phyloP scores from a whole-genome alignment of 352 stramenopile species.

The Globisporangium echinulatum region DNA sequence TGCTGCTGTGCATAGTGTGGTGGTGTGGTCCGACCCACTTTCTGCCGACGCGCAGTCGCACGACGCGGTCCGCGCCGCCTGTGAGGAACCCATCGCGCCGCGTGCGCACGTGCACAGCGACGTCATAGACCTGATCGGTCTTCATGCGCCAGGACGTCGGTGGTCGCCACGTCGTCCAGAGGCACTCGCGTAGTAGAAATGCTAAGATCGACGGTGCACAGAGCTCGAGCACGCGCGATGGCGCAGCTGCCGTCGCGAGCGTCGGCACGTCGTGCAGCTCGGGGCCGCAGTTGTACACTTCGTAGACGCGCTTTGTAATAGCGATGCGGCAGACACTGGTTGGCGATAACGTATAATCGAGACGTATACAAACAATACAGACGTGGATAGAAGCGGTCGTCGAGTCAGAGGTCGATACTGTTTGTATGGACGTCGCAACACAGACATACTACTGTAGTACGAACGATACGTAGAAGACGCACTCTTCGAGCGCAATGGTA shows the following conservation, averaged over 20 bases:
- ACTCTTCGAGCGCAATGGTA: conserved; percentile 43
- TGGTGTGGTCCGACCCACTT: conserved; percentile 70
- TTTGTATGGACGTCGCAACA: too few species aligned
- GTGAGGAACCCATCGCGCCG: conserved; percentile 49
- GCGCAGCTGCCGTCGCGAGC: conserved; percentile 21
- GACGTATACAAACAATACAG: too few species aligned
- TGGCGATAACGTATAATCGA: too few species aligned
- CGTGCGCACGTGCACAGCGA: conserved; percentile 36
- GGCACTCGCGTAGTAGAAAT: conserved; percentile 34
- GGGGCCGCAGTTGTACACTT: conserved; percentile 44
- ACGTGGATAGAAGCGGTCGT: too few species aligned
- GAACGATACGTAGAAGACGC: conserved; percentile 6
- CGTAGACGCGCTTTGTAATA: conserved; percentile 47
- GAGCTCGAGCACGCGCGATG: conserved; percentile 22
- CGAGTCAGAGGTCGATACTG: too few species aligned
- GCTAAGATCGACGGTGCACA: conserved; percentile 20
- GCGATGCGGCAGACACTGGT: conserved; percentile 39
- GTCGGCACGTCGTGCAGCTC: conserved; percentile 40
- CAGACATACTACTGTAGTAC: too few species aligned
- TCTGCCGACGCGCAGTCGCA: conserved; percentile 43
- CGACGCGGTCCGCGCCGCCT: conserved; percentile 34
- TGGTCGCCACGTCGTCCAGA: conserved; percentile 56
- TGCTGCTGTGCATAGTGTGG: conserved; percentile 19
- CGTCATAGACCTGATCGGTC: conserved; percentile 56
- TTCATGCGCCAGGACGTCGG: conserved; percentile 57